Percentiles rank a stretch among this genome's conserved stretches.
These are phyloP conservation scores for Xylaria sp. DNA, from an alignment of 2,329 filamentous ascomycete species.

Conservation along the genomic window DNA sequence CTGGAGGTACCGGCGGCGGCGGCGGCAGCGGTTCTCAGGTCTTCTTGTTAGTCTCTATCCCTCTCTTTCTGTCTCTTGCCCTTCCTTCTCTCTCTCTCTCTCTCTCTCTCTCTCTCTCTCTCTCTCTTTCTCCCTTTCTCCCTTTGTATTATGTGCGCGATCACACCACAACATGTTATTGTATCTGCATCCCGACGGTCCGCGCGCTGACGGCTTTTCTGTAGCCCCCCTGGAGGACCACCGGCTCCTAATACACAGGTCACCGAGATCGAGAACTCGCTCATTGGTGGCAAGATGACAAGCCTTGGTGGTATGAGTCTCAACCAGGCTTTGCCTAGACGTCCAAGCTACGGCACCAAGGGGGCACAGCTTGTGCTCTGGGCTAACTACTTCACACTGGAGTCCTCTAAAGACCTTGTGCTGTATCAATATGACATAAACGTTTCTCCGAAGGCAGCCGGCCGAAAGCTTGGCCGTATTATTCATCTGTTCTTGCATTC, in stretches of 20 bases:
- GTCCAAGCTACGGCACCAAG: constrained; percentile 29
- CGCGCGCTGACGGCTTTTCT: neutral
- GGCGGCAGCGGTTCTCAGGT: neutral
- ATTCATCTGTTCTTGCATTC: constrained; percentile 27
- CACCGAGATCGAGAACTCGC: constrained; percentile 11
- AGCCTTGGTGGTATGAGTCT: constrained; percentile 4
- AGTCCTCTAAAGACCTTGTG: neutral
- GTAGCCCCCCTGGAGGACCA: neutral
- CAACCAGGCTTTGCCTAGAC: constrained; percentile 3
- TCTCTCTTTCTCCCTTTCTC: neutral
- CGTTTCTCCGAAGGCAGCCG: neutral
- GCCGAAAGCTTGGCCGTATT: constrained; percentile 29
- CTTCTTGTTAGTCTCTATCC: constrained; percentile 1
- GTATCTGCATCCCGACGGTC: neutral
- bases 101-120: too few species aligned
- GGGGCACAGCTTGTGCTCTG: constrained; percentile 15
- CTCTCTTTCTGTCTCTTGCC: neutral
- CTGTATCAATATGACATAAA: constrained; percentile 38
- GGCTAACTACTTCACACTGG: constrained; percentile 31
- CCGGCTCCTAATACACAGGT: constrained; percentile 3
- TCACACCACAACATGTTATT: neutral
- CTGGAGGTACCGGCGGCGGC: neutral
- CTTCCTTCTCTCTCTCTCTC: neutral
- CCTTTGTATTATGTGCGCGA: neutral
- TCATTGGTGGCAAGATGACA: neutral